Conservation (phyloP, 1,284 basidiomycete genomes). For the Meira nashicola region DNA sequence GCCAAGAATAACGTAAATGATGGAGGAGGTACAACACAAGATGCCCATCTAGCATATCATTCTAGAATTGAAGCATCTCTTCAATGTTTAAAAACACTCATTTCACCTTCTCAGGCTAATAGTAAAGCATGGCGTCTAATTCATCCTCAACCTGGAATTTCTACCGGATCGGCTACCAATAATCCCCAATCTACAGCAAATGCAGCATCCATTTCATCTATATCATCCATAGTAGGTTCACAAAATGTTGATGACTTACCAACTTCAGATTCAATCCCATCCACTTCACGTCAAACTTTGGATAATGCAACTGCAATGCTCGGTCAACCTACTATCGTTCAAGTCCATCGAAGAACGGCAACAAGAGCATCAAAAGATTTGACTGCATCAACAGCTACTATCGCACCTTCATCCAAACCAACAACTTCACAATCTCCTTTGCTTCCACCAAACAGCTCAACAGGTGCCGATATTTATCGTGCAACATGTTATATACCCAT, state of each 20-base stretch:
- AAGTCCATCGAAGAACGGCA: conserved; percentile 2
- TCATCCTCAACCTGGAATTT: not conserved
- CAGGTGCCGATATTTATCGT: conserved; percentile 9
- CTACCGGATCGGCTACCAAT: not conserved
- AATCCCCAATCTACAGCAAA: not conserved
- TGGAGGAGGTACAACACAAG: not conserved
- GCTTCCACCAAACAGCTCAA: not conserved
- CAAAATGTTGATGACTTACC: not conserved
- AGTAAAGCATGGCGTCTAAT: conserved; percentile 14
- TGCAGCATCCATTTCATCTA: not conserved
- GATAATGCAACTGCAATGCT: not conserved
- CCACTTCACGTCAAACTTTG: not conserved
- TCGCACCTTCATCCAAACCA: not conserved
- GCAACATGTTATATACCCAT: conserved; percentile 4
- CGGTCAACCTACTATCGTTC: not conserved
- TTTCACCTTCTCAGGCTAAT: conserved; percentile 10
- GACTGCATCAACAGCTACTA: not conserved
- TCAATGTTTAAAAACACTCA: not conserved
- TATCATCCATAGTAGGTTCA: not conserved
- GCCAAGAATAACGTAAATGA: no score
- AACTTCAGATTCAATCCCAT: not conserved
- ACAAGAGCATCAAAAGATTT: not conserved
- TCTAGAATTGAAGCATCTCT: not conserved
- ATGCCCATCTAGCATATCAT: conserved; percentile 9
- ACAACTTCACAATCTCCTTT: not conserved